Evolutionary conservation across 139 green algal genomes (phyloP), one percentile per base, ranked within the genome.

Genomic region (Volvox africanus): DNA sequence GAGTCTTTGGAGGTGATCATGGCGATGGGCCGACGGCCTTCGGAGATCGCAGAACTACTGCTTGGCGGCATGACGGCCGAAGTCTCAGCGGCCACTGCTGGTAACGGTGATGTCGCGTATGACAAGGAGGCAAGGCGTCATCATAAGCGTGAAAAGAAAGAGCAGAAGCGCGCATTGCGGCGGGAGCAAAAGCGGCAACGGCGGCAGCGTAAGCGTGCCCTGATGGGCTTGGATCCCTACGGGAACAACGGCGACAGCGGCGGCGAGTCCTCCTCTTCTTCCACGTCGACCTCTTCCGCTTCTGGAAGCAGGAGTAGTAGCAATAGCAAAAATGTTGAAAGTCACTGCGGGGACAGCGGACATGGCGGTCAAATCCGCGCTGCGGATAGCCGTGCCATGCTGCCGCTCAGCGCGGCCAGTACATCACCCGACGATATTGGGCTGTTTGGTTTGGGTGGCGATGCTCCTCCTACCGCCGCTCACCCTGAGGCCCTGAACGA

Each of bases 1-100:
- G 80, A 86, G 28, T 73, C 80, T 13, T 55, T 87, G n/a, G 61
- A 76, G 61, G 81, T 61, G 30, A 87, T 87, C n/a, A 87, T 87
- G 81, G 81, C 81, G 50, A 30, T 87, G 61, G 81, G 81, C 37
- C 22, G 81, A 20, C 61, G 81, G 24, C 61, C 81, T 18, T 30
- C 30, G 19, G 81, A 87, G 61, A n/a, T 37, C 14, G 81, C 32
- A n/a, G 81, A 76, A 18, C 5, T 68, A 3, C 19, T 77, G 18
- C 61, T 87, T 12, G 81, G 37, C 2, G 61, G 24, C 80, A 55
- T 55, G 44, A 55, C 44, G 44, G 55, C 28, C 11, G 50, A 12
- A 26, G 50, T 21, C 12, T 71, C 50, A 14, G 50, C 17, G 50
- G 11, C 22, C 12, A n/a, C 28, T 30, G 26, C 12, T 24, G 80